phyloP scores from a whole-genome alignment of 805 yeast species.

The Wickerhamiella siamensis region DNA sequence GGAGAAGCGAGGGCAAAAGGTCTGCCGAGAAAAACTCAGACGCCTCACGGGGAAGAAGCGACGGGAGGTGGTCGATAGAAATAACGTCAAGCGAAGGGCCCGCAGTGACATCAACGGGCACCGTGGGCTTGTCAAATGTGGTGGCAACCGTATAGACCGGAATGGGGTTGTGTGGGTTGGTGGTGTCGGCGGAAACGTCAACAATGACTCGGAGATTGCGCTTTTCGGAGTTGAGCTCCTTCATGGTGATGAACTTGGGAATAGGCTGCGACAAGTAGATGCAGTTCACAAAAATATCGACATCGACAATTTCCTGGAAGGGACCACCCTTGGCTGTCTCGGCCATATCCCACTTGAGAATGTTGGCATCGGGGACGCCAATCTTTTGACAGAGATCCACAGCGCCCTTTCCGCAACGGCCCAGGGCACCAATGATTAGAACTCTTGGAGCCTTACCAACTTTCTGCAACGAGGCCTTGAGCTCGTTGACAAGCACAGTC shows the following conservation, averaged over 20 bases:
- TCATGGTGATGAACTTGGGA: constrained; percentile 72
- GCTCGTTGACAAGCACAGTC: constrained; percentile 53
- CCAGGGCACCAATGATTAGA: constrained; percentile 89
- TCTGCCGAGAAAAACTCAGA: constrained; percentile 83
- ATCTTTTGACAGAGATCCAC: constrained; percentile 63
- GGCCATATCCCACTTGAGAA: constrained; percentile 89
- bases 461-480: constrained; percentile 45
- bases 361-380: constrained; percentile 77
- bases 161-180: constrained; percentile 95
- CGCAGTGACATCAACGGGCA: constrained; percentile 54
- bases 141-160: constrained; percentile 89
- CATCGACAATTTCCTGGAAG: constrained; percentile 73
- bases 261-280: constrained; percentile 88
- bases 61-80: constrained; percentile 93
- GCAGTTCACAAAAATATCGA: constrained; percentile 90
- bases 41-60: constrained; percentile 91
- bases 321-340: constrained; percentile 98
- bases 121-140: constrained; percentile 83
- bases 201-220: constrained; percentile 86
- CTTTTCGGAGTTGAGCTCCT: constrained; percentile 41
- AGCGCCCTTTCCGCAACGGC: constrained; percentile 98
- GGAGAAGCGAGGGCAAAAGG: constrained; percentile 75
- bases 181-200: constrained; percentile 97
- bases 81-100: constrained; percentile 86
- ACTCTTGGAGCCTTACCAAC: constrained; percentile 52